These are phyloP conservation scores for Boechera retrofracta DNA, from an alignment of 345 rosid species.

Conservation along the genomic window DNA sequence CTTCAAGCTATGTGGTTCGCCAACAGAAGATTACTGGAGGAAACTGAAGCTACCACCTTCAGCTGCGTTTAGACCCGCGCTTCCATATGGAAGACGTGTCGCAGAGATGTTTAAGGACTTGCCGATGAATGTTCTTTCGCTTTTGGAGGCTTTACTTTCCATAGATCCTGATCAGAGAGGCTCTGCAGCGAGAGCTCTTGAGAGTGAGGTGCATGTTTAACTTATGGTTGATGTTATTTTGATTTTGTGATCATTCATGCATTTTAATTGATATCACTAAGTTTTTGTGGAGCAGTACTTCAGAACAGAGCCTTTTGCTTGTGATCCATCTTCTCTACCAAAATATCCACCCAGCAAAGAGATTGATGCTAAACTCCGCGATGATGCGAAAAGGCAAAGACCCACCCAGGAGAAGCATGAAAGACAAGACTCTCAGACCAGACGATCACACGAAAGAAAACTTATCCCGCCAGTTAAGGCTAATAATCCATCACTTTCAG, in stretches of 20 bases:
- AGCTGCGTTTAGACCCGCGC: slow-evolving; percentile 77
- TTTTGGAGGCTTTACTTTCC: slow-evolving; percentile 79
- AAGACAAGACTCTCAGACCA: slow-evolving; percentile 44
- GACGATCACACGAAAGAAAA: slow-evolving; percentile 38
- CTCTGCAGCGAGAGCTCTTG: slow-evolving; percentile 77
- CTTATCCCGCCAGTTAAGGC: slow-evolving; percentile 34
- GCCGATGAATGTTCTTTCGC: slow-evolving; percentile 64
- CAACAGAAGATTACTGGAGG: slow-evolving; percentile 88
- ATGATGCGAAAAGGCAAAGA: slow-evolving; percentile 64
- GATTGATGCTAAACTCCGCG: slow-evolving; percentile 86
- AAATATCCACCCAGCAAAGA: slow-evolving; percentile 97
- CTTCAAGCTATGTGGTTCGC: slow-evolving; percentile 86
- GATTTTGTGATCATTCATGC: not conserved
- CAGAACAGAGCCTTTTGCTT: slow-evolving; percentile 72
- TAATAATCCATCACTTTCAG: slow-evolving; percentile 33
- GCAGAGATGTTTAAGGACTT: slow-evolving; percentile 67
- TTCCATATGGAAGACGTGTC: slow-evolving; percentile 75
- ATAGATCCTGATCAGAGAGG: slow-evolving; percentile 82
- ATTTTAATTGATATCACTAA: slow-evolving; percentile 25
- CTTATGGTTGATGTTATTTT: not conserved
- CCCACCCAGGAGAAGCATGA: slow-evolving; percentile 35
- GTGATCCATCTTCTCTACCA: slow-evolving; percentile 91
- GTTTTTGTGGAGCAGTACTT: slow-evolving; percentile 63
- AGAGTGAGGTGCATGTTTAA: slow-evolving; percentile 64
- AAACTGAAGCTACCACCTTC: slow-evolving; percentile 71